Evolutionary conservation across 305 asterid species (phyloP).

Genomic region (Fraxinus sp.): DNA sequence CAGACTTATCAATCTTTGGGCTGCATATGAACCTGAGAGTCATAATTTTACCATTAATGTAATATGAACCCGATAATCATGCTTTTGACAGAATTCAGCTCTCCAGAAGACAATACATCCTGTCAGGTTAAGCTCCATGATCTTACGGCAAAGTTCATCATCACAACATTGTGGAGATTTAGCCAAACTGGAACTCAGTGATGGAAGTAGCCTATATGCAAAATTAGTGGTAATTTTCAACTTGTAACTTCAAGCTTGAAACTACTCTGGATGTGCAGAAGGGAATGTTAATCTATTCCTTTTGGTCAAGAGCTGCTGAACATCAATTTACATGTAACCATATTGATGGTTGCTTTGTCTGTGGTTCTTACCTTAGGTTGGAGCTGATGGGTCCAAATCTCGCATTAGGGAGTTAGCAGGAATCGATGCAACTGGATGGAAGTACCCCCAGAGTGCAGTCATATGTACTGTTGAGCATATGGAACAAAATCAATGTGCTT

Average conservation of each 20-base stretch:
- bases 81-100: constrained; percentile 51
- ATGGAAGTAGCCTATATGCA: constrained; percentile 70
- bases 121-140: constrained; percentile 66
- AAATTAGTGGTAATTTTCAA: constrained; percentile 73
- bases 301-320: not conserved
- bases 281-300: constrained; percentile 14
- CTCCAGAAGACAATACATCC: constrained; percentile 64
- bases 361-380: constrained; percentile 55
- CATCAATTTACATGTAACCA: not conserved
- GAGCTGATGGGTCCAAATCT: constrained; percentile 95
- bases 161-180: constrained; percentile 49
- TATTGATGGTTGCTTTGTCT: constrained; percentile 8
- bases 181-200: constrained; percentile 68
- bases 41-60: not conserved
- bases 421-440: constrained; percentile 89
- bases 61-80: not conserved
- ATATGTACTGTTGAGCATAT: constrained; percentile 83
- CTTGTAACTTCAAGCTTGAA: not conserved
- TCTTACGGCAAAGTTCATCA: constrained; percentile 46
- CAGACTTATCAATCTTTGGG: not conserved
- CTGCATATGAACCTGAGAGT: not conserved
- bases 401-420: constrained; percentile 83
- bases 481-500: constrained; percentile 64
- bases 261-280: constrained; percentile 6
- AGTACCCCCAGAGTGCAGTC: constrained; percentile 81